Percentiles rank a stretch among this genome's conserved stretches.
These are phyloP conservation scores for Rhizopus arrhizus DNA, from an alignment of 371 early-diverging fungal genomes.

Conservation along the genomic window DNA sequence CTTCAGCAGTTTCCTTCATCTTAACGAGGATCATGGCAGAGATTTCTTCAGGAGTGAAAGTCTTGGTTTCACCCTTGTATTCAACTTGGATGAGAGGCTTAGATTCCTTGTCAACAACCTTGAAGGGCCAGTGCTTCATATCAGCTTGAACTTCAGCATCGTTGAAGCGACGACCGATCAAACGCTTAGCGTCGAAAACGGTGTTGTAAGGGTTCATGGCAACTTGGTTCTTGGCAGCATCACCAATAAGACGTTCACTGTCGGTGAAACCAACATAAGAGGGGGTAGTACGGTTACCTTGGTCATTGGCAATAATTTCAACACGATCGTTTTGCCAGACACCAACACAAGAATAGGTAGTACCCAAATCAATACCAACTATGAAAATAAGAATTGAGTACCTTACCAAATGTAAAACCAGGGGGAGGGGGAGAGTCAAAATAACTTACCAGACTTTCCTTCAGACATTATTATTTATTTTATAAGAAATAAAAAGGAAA, in stretches of 20 bases:
- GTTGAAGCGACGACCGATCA: slow-evolving; percentile 93
- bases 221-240: slow-evolving; percentile 87
- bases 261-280: slow-evolving; percentile 92
- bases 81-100: slow-evolving; percentile 84
- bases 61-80: slow-evolving; percentile 78
- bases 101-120: slow-evolving; percentile 71
- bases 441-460: slow-evolving; percentile 79
- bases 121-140: slow-evolving; percentile 91
- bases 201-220: slow-evolving; percentile 87
- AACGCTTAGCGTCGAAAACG: slow-evolving; percentile 95
- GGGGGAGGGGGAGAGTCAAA: no score
- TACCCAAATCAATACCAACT: slow-evolving; percentile 98
- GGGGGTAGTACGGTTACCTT: slow-evolving; percentile 94
- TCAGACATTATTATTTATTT: slow-evolving; percentile 32
- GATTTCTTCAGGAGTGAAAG: slow-evolving; percentile 91
- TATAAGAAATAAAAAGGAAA: slow-evolving; percentile 21
- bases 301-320: slow-evolving; percentile 97
- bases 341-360: slow-evolving; percentile 99
- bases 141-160: slow-evolving; percentile 89
- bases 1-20: slow-evolving; percentile 92
- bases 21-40: slow-evolving; percentile 89
- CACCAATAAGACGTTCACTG: slow-evolving; percentile 84
- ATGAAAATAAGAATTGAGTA: slow-evolving; percentile 13
- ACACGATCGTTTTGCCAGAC: slow-evolving; percentile 97
- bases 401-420: no score